Evolutionary conservation across 352 stramenopile genomes (phyloP).

Genomic region (Pythium periplocum): DNA sequence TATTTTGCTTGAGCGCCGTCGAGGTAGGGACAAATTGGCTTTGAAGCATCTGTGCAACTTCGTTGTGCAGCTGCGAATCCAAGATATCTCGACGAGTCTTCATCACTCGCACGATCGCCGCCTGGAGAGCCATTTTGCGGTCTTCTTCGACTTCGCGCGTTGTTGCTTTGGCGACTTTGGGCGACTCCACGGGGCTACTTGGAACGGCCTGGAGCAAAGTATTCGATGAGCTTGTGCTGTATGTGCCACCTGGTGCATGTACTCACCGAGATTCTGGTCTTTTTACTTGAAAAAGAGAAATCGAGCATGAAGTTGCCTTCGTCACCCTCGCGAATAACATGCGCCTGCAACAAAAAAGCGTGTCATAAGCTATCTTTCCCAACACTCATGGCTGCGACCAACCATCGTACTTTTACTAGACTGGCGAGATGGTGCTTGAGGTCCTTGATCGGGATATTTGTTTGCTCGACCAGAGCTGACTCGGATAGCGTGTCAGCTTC

Average conservation of each 20-base stretch:
- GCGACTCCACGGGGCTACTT: slow-evolving; percentile 64
- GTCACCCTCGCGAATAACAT: slow-evolving; percentile 16
- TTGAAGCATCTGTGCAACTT: slow-evolving; percentile 67
- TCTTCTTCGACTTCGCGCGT: slow-evolving; percentile 81
- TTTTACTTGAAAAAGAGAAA: slow-evolving; percentile 20
- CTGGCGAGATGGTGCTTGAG: slow-evolving; percentile 58
- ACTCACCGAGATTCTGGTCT: slow-evolving; percentile 19
- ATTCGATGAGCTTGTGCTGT: too few species aligned
- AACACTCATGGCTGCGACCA: neutral
- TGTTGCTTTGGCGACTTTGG: slow-evolving; percentile 41
- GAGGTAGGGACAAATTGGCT: slow-evolving; percentile 69
- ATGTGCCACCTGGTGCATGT: too few species aligned
- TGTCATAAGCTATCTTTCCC: neutral
- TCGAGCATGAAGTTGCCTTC: slow-evolving; percentile 23
- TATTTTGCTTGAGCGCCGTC: slow-evolving; percentile 64
- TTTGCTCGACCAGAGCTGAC: slow-evolving; percentile 32
- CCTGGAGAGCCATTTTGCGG: slow-evolving; percentile 84
- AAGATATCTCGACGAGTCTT: slow-evolving; percentile 78
- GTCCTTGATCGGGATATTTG: slow-evolving; percentile 58
- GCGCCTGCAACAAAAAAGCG: slow-evolving; percentile 21
- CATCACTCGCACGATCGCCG: slow-evolving; percentile 75
- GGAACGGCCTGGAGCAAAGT: slow-evolving; percentile 25
- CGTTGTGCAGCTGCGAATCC: slow-evolving; percentile 49
- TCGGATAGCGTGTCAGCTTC: slow-evolving; percentile 29
- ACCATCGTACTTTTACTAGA: slow-evolving; percentile 57